Conservation (phyloP, 495 filamentous ascomycete species). For the Lasiosphaeriaceae sp. region DNA sequence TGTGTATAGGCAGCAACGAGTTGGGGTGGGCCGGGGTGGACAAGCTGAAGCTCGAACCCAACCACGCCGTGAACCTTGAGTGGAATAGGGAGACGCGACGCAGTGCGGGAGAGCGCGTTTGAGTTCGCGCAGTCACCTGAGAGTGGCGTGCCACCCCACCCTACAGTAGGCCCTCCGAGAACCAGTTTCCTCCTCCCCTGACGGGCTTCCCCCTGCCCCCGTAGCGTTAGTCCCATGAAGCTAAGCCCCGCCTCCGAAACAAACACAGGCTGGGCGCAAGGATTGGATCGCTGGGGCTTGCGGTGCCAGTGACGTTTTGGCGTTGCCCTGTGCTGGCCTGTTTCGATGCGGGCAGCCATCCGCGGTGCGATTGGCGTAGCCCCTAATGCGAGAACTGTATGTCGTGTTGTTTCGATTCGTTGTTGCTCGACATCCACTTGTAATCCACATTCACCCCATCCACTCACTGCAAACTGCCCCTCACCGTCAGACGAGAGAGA, state of each 20-base stretch:
- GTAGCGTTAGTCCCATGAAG: too few relatives aligned
- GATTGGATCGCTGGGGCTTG: neutral
- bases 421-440: too few relatives aligned
- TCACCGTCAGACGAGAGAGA: neutral
- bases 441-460: too few relatives aligned
- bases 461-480: neutral
- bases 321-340: neutral
- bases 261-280: too few relatives aligned
- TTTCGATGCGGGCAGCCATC: neutral
- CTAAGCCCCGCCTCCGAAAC: neutral
- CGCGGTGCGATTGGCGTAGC: neutral
- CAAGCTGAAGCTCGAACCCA: too few relatives aligned
- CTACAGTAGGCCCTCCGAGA: too few relatives aligned
- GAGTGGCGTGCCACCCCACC: too few relatives aligned
- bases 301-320: neutral
- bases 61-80: neutral
- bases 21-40: too few relatives aligned
- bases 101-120: constrained; percentile 8
- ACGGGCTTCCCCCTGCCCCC: neutral
- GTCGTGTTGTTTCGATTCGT: too few relatives aligned
- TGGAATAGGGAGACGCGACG: constrained; percentile 10
- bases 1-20: too few relatives aligned
- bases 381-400: neutral
- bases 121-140: constrained; percentile 20
- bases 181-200: neutral